Base-by-base conservation (phyloP, 1,139 yeast genomes). In the Blastobotrys niveus region DNA sequence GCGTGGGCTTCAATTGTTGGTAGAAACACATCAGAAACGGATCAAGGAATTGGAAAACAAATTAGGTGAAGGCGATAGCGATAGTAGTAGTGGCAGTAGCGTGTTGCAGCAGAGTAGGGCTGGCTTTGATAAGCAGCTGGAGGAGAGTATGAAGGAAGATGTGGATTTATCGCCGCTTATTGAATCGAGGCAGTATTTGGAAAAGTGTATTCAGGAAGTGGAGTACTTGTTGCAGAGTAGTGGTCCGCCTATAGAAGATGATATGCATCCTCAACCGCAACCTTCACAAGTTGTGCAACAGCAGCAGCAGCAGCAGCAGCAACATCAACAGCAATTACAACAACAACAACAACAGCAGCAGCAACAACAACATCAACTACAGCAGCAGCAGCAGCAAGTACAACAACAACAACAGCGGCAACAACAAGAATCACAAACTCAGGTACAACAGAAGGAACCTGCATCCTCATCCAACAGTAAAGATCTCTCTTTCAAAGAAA, bases 141-240 rank as follows among this genome's bases (percentile, higher is more conserved):
- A 40, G 4, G 43, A 44, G 9, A 24, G 10, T 24, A 24, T n/a
- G n/a, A n/a, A n/a, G n/a, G n/a, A 24, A 25, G 52, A 48, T 19
- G 47, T 56, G 9, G 66, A 60, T 35, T 35, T 61, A 34, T 36
- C 54, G 2, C 62, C 60, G 2, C 48, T 64, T 19, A 54, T 59
- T 15, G 61, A 58, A 42, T 56, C 66, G 2, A 48, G 65, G 4
- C 54, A 56, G 43, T 60, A 60, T 42, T 54, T 64, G n/a, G 65
- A 62, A 36, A 57, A 58, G 43, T 63, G 68, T 48, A 55, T 65
- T 15, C 62, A 60, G 34, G 68, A 64, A 41, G 66, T 64, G 18
- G 63, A 62, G 30, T 59, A 57, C 39, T 47, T 65, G 45, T 52
- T 64, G 24, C 65, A 63, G 45, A 46, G 61, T 6, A 44, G 20